Base-by-base conservation (phyloP, 2,329 filamentous ascomycete species). In the Hortaea sp. region DNA sequence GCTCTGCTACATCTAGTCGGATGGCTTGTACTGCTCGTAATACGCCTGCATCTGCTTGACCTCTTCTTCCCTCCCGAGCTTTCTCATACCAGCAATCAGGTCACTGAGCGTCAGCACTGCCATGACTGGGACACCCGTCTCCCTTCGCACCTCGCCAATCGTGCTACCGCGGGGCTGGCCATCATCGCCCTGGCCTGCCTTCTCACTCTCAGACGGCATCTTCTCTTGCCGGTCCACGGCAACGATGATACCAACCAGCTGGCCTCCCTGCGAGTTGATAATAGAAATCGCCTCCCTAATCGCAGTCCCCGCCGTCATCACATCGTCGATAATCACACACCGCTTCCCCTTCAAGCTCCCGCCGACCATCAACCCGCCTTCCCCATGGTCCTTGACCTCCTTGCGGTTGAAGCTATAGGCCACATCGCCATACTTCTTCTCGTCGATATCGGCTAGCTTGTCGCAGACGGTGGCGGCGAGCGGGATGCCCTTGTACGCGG, bases 401-500 rank as follows among this genome's bases (percentile, higher is more conserved):
- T 97, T 97, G 61, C 92, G 81, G 70, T 97, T 94, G 70, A 94
- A 97, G 31, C 82, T 83, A 71, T 95, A 97, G 61, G 82, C 86
- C 47, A 85, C 74, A 39, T 75, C 69, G 46, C 78, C 79, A 67
- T 84, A 92, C 51, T 74, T 78, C 43, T 70, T 67, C 12, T 77
- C 71, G 52, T 87, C 81, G 7, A 88, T 69, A 59, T 82, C 77
- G 44, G 79, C 79, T 9, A 97, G 78, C 65, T 88, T 84, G 63
- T 85, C 78, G 34, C 83, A 76, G 11, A 88, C 83, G 2, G 85
- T 77, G 11, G 84, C 82, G 39, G 85, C 85, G n/a, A 97, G 78
- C 1, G 89, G 88, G 54, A 97, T 95, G 39, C 92, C 92, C 72
- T 97, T 98, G 76, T 97, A 98, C 7, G 92, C 90, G 2, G 92